A percentile compares a stretch with the other conserved stretches of the same genome.
phyloP scores from a whole-genome alignment of 2,329 filamentous ascomycete species.

The Talaromyces marneffei region DNA sequence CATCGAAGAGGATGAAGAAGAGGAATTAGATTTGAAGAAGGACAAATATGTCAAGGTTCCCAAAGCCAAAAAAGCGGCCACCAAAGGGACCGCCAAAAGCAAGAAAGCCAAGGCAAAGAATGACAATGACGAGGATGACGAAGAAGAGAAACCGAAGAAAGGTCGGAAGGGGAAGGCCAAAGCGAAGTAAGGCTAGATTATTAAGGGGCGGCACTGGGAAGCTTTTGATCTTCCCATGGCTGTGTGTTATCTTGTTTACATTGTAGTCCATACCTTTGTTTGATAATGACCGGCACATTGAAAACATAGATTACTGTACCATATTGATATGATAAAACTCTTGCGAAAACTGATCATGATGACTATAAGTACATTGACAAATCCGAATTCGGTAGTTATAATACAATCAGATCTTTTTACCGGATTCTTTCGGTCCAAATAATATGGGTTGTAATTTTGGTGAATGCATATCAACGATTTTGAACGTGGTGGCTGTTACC shows the following conservation, averaged over 20 bases:
- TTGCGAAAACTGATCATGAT: neutral
- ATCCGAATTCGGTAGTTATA: neutral
- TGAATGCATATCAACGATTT: neutral
- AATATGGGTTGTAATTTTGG: neutral
- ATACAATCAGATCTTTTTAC: neutral
- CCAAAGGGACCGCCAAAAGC: conserved; percentile 32
- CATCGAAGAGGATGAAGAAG: conserved; percentile 62
- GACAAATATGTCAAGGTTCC: conserved; percentile 95
- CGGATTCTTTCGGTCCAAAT: neutral
- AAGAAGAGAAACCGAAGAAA: conserved; percentile 53
- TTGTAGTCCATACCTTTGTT: too few relatives aligned
- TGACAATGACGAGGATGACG: conserved; percentile 43
- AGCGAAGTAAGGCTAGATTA: conserved; percentile 17
- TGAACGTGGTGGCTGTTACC: neutral
- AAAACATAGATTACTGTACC: neutral
- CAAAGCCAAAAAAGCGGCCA: conserved; percentile 46
- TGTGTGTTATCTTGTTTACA: neutral
- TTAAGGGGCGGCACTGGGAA: neutral
- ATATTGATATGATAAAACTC: neutral
- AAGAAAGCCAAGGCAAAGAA: conserved; percentile 34
- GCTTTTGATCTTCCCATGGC: neutral
- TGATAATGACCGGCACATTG: neutral
- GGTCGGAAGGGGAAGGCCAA: conserved; percentile 32
- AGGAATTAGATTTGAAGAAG: conserved; percentile 78
- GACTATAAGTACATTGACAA: neutral